Evolutionary conservation across 2,329 filamentous ascomycete genomes (phyloP).

Genomic region (Clonostachys rhizophaga): DNA sequence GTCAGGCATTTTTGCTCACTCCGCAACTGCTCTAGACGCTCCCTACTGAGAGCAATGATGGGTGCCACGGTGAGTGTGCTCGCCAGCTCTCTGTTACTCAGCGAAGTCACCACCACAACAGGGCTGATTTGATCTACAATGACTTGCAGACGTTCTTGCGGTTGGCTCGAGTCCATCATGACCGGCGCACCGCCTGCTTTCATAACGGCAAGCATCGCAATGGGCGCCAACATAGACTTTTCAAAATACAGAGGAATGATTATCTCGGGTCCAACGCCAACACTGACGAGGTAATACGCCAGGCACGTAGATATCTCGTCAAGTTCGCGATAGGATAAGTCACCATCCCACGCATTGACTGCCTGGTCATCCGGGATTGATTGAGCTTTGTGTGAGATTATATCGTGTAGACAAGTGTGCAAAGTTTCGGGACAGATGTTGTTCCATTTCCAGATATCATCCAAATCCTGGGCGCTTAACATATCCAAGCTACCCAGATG

Average conservation of each 20-base stretch:
- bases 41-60: background rate
- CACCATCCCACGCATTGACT: conserved; percentile 36
- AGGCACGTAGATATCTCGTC: conserved; percentile 29
- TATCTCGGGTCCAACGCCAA: conserved; percentile 15
- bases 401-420: background rate
- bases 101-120: background rate
- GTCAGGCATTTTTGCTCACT: background rate
- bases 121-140: conserved; percentile 6
- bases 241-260: conserved; percentile 9
- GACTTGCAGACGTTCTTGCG: conserved; percentile 5
- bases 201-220: conserved; percentile 12
- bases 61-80: background rate
- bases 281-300: conserved; percentile 22
- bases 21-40: background rate
- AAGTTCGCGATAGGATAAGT: conserved; percentile 33
- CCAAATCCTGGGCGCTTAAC: background rate
- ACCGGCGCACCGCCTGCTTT: conserved; percentile 8
- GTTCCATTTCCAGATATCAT: background rate
- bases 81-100: background rate
- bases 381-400: background rate
- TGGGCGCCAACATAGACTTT: conserved; percentile 12
- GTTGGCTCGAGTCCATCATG: conserved; percentile 10
- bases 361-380: conserved; percentile 11
- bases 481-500: background rate
- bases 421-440: background rate